Conservation (phyloP, 129 eudicot species). For the Artemisia argyi region DNA sequence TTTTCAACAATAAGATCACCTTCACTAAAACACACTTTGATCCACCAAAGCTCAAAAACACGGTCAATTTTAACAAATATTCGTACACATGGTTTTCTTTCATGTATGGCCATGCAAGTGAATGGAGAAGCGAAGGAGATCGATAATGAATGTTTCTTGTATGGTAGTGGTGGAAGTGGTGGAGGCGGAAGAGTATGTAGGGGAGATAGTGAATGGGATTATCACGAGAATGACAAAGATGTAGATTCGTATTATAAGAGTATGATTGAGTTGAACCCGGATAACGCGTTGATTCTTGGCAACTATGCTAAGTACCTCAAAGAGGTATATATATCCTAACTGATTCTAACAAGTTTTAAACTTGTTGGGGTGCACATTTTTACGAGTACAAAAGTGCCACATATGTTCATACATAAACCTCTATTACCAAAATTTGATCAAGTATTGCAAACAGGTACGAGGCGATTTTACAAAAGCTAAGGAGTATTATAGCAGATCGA, state of each 20-base stretch:
- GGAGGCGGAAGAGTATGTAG: background rate
- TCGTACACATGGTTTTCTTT: background rate
- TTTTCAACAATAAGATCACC: background rate
- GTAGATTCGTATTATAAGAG: background rate
- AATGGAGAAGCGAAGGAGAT: background rate
- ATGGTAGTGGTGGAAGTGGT: background rate
- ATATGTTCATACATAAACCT: background rate
- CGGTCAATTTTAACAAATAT: background rate
- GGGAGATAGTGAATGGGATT: background rate
- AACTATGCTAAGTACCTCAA: conserved; percentile 4
- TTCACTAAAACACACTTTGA: background rate
- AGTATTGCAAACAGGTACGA: background rate
- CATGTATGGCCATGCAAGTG: background rate
- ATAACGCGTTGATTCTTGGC: conserved; percentile 2
- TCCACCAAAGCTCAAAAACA: background rate
- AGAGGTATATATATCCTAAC: background rate
- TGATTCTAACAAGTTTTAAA: too few relatives aligned
- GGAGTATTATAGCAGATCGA: conserved; percentile 4
- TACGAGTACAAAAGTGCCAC: background rate
- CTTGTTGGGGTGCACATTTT: too few relatives aligned
- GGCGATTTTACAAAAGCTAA: background rate
- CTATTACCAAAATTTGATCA: background rate
- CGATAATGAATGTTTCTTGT: background rate
- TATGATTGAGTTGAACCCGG: conserved; percentile 8
- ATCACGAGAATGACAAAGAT: background rate